These are phyloP conservation scores for Furcasterigmium sp. DNA, from an alignment of 2,329 filamentous ascomycete genomes.

Conservation along the genomic window DNA sequence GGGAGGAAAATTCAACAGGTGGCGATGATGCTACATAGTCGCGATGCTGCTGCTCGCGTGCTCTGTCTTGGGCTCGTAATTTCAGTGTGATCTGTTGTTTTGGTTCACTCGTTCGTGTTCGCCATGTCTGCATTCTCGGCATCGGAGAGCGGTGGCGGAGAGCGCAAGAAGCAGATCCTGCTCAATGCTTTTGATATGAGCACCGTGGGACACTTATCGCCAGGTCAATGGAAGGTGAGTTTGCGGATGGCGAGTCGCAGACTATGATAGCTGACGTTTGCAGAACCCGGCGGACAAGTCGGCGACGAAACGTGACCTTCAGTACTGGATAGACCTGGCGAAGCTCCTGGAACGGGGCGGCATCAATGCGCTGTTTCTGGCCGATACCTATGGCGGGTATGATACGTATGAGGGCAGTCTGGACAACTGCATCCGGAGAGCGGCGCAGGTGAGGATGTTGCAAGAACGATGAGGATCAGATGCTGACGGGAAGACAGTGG, in stretches of 20 bases:
- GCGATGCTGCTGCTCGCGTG: conserved; percentile 4
- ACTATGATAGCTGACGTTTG: conserved; percentile 2
- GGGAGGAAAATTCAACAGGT: background rate
- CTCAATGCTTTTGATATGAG: conserved; percentile 64
- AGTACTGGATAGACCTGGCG: conserved; percentile 61
- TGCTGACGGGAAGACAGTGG: conserved; percentile 35
- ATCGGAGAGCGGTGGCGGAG: background rate
- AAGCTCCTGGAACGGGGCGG: conserved; percentile 56
- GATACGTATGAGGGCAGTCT: conserved; percentile 56
- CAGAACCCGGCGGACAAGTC: conserved; percentile 58
- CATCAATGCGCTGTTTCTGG: conserved; percentile 61
- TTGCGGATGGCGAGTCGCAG: background rate
- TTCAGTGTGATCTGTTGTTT: background rate
- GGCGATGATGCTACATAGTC: background rate
- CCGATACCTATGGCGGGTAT: conserved; percentile 60
- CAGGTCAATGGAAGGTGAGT: conserved; percentile 60
- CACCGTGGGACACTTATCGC: conserved; percentile 58
- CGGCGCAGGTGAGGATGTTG: conserved; percentile 31
- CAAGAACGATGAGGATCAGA: no score
- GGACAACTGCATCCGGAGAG: conserved; percentile 56
- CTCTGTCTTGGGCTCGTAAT: conserved; percentile 5
- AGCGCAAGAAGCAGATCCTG: conserved; percentile 33
- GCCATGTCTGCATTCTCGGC: background rate
- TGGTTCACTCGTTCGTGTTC: no score
- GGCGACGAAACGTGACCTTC: conserved; percentile 52